Evolutionary conservation across 1,284 basidiomycete genomes (phyloP).

Genomic region (Sanghuangporus sanghuang): DNA sequence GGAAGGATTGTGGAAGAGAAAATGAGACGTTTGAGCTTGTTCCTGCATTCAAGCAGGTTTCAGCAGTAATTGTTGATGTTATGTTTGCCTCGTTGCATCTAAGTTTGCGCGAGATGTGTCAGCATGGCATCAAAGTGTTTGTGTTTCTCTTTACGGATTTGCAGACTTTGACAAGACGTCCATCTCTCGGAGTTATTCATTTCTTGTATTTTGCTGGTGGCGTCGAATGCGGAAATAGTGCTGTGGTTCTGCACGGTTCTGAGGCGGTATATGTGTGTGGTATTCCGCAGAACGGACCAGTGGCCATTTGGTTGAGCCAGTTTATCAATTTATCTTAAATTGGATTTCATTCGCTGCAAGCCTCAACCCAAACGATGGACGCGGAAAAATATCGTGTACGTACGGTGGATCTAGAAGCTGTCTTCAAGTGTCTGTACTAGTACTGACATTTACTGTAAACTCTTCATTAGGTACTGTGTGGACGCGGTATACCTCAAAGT

Average conservation of each 20-base stretch:
- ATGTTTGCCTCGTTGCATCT: slow-evolving; percentile 37
- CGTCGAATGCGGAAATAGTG: not conserved
- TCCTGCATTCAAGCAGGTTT: slow-evolving; percentile 37
- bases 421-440: not conserved
- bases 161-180: slow-evolving; percentile 20
- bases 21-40: slow-evolving; percentile 44
- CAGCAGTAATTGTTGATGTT: slow-evolving; percentile 40
- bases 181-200: slow-evolving; percentile 30
- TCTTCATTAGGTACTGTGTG: not conserved
- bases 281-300: slow-evolving; percentile 22
- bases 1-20: slow-evolving; percentile 38
- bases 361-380: slow-evolving; percentile 44
- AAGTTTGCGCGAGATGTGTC: too few relatives aligned
- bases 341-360: slow-evolving; percentile 48
- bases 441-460: not conserved
- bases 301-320: slow-evolving; percentile 27
- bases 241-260: slow-evolving; percentile 33
- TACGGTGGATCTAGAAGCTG: too few relatives aligned
- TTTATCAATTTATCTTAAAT: slow-evolving; percentile 40
- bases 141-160: slow-evolving; percentile 47
- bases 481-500: not conserved
- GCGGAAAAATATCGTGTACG: not conserved
- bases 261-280: slow-evolving; percentile 40
- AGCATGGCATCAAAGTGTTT: slow-evolving; percentile 37
- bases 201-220: not conserved